Evolutionary conservation across 2,329 filamentous ascomycete genomes (phyloP), one percentile per base, ranked within the genome.

Genomic region (Aspergillus flavus): DNA sequence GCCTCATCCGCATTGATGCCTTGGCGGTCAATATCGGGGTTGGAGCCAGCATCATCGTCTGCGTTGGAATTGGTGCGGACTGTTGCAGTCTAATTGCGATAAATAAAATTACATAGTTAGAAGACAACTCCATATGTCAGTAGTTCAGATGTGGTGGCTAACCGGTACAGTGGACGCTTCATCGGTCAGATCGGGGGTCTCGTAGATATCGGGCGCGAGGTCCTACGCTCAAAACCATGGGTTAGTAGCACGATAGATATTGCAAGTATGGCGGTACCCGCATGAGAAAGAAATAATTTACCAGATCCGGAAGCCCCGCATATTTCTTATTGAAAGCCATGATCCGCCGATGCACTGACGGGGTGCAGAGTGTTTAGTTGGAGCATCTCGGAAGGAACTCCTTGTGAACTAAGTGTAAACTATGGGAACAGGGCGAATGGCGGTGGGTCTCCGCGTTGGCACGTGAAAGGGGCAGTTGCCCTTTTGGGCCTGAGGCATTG

Each of bases 151-250:
- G 30, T 43, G 19, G 43, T 53, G 48, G 34, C 86, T 78, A 82
- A 94, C 92, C 61, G 89, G 91, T 62, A 93, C 82, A 55, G 93
- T 97, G 26, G 93, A 96, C 67, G 88, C 91, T 78, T 96, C 94
- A 74, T 97, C 93, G 61, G 91, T 94, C 69, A 97, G 83, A 61
- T 96, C 94, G 68, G 94, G 94, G 19, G 95, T 98, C 80, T 98
- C 94, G 83, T 97, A 98, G 72, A 97, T 92, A 75, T 98, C 95
- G 69, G 94, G 94, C 32, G 94, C 93, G 60, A 90, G 91, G 80
- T 97, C 94, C 91, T 96, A 69, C 34, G n/a, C 11, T 43, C 48
- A 54, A n/a, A 43, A 30, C n/a, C 32, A 45, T 32, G 16, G 36
- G 58, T 60, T 50, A 60, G 28, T n/a, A 3, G 26, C 59, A 69